These are phyloP conservation scores for Hypoxylon sp. DNA, from an alignment of 2,329 filamentous ascomycete genomes.

Conservation along the genomic window DNA sequence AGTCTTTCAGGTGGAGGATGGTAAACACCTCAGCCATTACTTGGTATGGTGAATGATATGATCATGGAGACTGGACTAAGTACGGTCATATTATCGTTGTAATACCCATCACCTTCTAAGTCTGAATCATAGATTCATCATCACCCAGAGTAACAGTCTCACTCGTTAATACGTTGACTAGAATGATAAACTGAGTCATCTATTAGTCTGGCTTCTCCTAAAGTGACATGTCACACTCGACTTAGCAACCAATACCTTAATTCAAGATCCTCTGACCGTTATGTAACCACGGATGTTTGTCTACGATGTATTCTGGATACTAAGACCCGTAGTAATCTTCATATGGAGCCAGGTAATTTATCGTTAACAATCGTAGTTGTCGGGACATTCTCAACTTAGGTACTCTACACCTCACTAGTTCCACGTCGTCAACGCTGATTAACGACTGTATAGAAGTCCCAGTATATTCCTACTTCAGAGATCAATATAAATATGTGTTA, in stretches of 20 bases:
- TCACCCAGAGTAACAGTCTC: neutral
- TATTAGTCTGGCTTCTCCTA: neutral
- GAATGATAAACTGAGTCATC: neutral
- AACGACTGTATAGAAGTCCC: neutral
- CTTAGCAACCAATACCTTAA: neutral
- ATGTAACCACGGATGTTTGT: neutral
- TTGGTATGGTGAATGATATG: neutral
- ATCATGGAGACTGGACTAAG: neutral
- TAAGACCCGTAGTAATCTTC: neutral
- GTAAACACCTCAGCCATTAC: neutral
- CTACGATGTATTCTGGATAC: neutral
- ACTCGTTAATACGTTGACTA: neutral
- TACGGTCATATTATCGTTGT: neutral
- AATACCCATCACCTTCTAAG: neutral
- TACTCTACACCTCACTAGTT: neutral
- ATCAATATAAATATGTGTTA: neutral
- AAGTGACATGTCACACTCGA: neutral
- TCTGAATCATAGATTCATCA: neutral
- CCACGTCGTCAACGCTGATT: neutral
- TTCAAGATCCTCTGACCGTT: neutral
- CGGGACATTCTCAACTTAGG: neutral
- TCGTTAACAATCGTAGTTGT: neutral
- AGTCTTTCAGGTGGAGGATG: neutral
- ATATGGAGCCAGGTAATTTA: neutral
- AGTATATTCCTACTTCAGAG: neutral